A percentile compares a stretch with the other conserved stretches of the same genome.
phyloP scores from a whole-genome alignment of 2,329 filamentous ascomycete species.

The Xylariaceae sp. region DNA sequence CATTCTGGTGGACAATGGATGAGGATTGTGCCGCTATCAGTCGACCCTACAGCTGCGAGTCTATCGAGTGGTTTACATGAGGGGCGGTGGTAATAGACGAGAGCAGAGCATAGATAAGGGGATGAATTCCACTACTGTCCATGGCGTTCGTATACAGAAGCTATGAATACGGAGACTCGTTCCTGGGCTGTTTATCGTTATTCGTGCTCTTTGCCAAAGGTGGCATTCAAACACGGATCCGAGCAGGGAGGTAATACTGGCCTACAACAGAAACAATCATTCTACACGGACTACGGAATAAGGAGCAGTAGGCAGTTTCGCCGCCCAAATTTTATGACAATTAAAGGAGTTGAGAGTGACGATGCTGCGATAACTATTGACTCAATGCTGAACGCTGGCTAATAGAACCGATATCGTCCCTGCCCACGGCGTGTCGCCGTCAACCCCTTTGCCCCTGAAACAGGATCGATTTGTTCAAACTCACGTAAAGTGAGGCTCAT shows the following conservation, averaged over 20 bases:
- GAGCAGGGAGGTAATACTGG: not conserved
- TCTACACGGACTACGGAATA: not conserved
- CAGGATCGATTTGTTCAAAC: not conserved
- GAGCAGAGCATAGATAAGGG: not conserved
- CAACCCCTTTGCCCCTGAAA: not conserved
- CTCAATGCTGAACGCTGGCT: not conserved
- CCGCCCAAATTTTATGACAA: no score
- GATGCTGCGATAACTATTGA: not conserved
- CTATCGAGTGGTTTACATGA: not conserved
- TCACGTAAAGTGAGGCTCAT: not conserved
- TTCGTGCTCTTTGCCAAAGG: not conserved
- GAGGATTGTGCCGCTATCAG: not conserved
- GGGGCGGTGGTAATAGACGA: not conserved
- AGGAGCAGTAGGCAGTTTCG: not conserved
- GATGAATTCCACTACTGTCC: not conserved
- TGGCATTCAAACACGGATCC: not conserved
- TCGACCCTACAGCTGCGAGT: not conserved
- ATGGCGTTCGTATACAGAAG: not conserved
- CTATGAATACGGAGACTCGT: not conserved
- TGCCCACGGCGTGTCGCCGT: not conserved
- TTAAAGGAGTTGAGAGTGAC: no score
- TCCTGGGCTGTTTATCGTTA: not conserved
- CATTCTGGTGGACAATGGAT: not conserved
- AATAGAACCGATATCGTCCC: not conserved
- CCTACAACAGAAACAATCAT: conserved; percentile 3